phyloP scores from a whole-genome alignment of 352 stramenopile species.

The Globisporangium echinulatum region DNA sequence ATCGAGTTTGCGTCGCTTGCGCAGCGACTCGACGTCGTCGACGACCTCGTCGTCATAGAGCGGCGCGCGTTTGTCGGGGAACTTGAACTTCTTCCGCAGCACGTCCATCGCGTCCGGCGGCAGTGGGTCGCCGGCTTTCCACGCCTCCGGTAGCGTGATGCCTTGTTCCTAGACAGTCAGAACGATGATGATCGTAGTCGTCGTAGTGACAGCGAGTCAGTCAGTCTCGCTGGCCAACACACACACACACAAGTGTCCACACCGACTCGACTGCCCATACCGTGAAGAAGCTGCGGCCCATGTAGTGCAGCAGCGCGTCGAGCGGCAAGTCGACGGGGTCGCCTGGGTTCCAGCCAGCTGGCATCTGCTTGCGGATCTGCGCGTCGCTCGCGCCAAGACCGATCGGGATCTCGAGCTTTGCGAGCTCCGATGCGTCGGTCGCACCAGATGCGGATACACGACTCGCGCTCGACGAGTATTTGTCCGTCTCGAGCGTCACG shows the following conservation, averaged over 20 bases:
- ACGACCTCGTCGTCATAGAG: constrained; percentile 75
- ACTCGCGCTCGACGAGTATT: constrained; percentile 48
- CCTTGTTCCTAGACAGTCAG: constrained; percentile 41
- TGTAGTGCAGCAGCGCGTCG: constrained; percentile 74
- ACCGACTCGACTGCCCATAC: constrained; percentile 12
- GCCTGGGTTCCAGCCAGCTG: constrained; percentile 71
- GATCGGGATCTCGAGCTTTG: constrained; percentile 58
- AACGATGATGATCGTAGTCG: neutral
- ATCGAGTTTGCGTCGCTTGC: constrained; percentile 65
- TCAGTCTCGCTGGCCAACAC: neutral
- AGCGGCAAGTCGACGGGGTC: constrained; percentile 73
- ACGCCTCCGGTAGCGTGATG: constrained; percentile 59
- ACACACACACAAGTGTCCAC: neutral
- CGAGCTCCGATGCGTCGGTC: constrained; percentile 20
- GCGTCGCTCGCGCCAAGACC: constrained; percentile 62
- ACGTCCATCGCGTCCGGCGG: constrained; percentile 70
- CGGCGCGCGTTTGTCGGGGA: constrained; percentile 56
- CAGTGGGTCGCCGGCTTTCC: constrained; percentile 64
- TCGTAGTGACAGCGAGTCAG: neutral
- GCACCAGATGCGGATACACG: constrained; percentile 3
- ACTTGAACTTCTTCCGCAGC: constrained; percentile 73
- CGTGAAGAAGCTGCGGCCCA: constrained; percentile 68
- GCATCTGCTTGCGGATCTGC: constrained; percentile 72
- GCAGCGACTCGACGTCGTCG: constrained; percentile 53
- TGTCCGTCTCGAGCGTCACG: constrained; percentile 61